Evolutionary conservation across 2,329 filamentous ascomycete genomes (phyloP).

Genomic region (Sporothrix mexicana): DNA sequence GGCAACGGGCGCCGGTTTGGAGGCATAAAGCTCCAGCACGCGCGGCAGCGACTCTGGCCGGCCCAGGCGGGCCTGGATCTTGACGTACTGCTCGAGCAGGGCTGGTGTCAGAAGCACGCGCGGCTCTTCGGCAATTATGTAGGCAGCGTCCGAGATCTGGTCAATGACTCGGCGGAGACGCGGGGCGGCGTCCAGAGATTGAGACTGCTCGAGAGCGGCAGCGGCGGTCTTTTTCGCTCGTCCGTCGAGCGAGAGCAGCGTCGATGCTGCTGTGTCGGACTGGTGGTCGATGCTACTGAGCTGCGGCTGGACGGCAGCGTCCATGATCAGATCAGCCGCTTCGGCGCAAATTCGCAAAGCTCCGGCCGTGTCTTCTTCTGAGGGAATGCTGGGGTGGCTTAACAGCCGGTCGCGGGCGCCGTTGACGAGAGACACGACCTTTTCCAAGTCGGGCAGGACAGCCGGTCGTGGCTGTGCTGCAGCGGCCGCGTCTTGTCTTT

Average conservation of each 20-base stretch:
- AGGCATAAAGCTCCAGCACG: constrained; percentile 80
- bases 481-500: not conserved
- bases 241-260: constrained; percentile 55
- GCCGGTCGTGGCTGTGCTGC: constrained; percentile 22
- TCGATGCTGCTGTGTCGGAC: constrained; percentile 57
- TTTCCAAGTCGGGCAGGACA: constrained; percentile 47
- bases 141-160: constrained; percentile 65
- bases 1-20: constrained; percentile 74
- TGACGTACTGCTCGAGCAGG: constrained; percentile 75
- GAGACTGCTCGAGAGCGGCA: not conserved
- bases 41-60: constrained; percentile 78
- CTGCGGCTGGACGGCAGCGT: constrained; percentile 50
- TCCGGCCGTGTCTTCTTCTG: constrained; percentile 50
- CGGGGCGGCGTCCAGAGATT: not conserved
- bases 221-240: not conserved
- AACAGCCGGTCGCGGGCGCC: constrained; percentile 53
- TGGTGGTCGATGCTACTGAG: constrained; percentile 49
- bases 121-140: constrained; percentile 72
- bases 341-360: constrained; percentile 54
- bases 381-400: constrained; percentile 53
- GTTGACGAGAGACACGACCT: constrained; percentile 51
- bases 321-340: constrained; percentile 48
- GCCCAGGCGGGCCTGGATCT: constrained; percentile 74
- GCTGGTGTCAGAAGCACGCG: constrained; percentile 79
- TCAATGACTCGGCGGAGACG: constrained; percentile 53